phyloP scores from a whole-genome alignment of 495 filamentous ascomycete species.

The Aspergillus bertholletiae region DNA sequence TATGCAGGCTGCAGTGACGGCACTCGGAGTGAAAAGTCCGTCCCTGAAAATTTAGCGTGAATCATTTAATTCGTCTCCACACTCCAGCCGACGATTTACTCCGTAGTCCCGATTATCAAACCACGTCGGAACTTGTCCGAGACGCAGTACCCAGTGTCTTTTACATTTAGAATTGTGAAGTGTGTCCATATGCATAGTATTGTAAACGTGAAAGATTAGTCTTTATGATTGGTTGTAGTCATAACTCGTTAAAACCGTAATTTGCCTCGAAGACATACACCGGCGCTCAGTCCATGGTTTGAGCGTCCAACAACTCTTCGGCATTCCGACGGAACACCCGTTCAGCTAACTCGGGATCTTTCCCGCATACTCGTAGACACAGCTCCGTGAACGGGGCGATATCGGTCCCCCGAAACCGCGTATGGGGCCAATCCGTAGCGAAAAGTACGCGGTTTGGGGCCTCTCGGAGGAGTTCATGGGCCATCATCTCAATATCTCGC shows the following conservation, averaged over 20 bases:
- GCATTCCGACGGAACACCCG: slow-evolving; percentile 44
- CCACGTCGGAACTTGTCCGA: not conserved
- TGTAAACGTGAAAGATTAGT: not conserved
- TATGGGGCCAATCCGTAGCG: slow-evolving; percentile 54
- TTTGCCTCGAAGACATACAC: not conserved
- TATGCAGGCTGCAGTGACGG: no score
- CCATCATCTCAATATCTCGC: slow-evolving; percentile 37
- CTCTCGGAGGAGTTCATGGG: slow-evolving; percentile 32
- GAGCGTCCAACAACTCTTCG: slow-evolving; percentile 34
- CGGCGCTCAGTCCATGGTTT: not conserved
- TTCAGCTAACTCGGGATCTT: slow-evolving; percentile 34
- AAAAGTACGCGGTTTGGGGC: slow-evolving; percentile 40
- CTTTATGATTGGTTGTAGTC: not conserved
- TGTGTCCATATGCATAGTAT: not conserved
- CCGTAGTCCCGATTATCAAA: not conserved
- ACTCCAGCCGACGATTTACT: not conserved
- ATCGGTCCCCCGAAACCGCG: slow-evolving; percentile 42
- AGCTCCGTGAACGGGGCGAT: slow-evolving; percentile 41
- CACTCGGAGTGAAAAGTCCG: no score
- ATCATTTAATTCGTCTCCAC: not conserved
- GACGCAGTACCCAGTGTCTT: not conserved
- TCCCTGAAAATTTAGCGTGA: no score
- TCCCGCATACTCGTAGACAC: slow-evolving; percentile 38
- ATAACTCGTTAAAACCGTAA: slow-evolving; percentile 1
- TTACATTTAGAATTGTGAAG: not conserved